Evolutionary conservation across 371 early-diverging fungal genomes (phyloP), one percentile per base, ranked within the genome.

Genomic region (Lichtheimia hyalospora): DNA sequence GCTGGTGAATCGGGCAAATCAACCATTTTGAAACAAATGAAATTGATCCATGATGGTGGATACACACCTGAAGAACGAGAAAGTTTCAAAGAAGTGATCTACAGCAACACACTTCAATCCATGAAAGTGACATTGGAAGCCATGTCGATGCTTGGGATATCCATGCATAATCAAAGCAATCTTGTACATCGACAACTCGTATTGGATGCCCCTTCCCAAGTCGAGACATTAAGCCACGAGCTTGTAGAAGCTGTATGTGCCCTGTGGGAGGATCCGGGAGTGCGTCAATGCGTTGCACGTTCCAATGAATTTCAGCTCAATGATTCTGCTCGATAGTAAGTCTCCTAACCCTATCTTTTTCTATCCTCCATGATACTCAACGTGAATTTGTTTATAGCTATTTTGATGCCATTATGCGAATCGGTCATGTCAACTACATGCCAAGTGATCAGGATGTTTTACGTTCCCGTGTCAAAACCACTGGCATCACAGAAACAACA

Each of bases 1-100:
- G 94, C 95, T 49, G 97, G 97, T 50, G 97, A 97, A 79, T 95
- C 96, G 1, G 97, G 97, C 34, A 97, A 97, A 80, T 90, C 92
- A 46, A 97, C 97, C 27, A 93, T 97, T 58, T 79, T 97, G 57
- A 97, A 97, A 75, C 96, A 97, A 68, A 96, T 97, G 95, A 91
- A 92, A 72, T 81, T 96, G 21, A 95, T 97, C 61, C 96, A 97
- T 74, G 94, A 90, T 57, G 87, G 85, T 58, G 97, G 97, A 6
- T 97, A 92, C 76, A 85, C 88, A 55, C 69, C 73, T 20, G 89
- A 91, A 28, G 96, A 97, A 73, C 85, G 92, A 42, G 88, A 88
- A 57, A 85, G 92, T 25, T 96, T 90, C 77, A 89, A 86, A 63
- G 93, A 89, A 64, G 90, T 94, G 62, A 94, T 97, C 59, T 93